phyloP scores from a whole-genome alignment of 2,329 filamentous ascomycete genomes.

The Podosphaera fusca region DNA sequence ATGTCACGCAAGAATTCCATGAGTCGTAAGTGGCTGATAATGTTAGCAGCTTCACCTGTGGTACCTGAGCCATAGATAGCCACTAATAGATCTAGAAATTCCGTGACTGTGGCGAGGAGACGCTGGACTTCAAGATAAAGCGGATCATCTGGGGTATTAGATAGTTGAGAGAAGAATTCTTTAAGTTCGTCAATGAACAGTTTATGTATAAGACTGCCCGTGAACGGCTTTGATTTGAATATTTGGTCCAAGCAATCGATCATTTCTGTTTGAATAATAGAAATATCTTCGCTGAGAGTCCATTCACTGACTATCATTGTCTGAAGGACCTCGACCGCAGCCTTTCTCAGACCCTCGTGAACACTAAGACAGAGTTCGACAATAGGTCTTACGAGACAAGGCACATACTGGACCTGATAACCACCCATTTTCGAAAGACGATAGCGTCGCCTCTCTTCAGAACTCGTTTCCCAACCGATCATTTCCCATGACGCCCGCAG shows the following conservation, averaged over 20 bases:
- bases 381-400: slow-evolving; percentile 71
- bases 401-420: slow-evolving; percentile 96
- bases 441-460: slow-evolving; percentile 57
- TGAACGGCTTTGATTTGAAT: slow-evolving; percentile 73
- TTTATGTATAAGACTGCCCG: slow-evolving; percentile 76
- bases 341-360: slow-evolving; percentile 69
- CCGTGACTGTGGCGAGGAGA: slow-evolving; percentile 65
- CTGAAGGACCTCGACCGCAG: slow-evolving; percentile 81
- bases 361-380: slow-evolving; percentile 88
- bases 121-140: slow-evolving; percentile 56
- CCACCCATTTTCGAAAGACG: slow-evolving; percentile 70
- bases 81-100: slow-evolving; percentile 74
- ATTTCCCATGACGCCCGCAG: slow-evolving; percentile 76
- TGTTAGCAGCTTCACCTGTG: slow-evolving; percentile 51
- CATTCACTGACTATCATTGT: slow-evolving; percentile 98
- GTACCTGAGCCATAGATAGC: slow-evolving; percentile 63
- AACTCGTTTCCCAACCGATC: slow-evolving; percentile 81
- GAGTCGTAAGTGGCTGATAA: slow-evolving; percentile 69
- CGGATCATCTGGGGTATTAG: slow-evolving; percentile 42
- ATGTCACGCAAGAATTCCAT: slow-evolving; percentile 96
- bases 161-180: slow-evolving; percentile 52
- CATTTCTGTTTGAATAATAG: slow-evolving; percentile 82
- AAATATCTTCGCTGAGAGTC: slow-evolving; percentile 81
- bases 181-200: slow-evolving; percentile 74
- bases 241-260: slow-evolving; percentile 79